Base-by-base conservation (phyloP, 495 filamentous ascomycete species). In the Neurospora africana region DNA sequence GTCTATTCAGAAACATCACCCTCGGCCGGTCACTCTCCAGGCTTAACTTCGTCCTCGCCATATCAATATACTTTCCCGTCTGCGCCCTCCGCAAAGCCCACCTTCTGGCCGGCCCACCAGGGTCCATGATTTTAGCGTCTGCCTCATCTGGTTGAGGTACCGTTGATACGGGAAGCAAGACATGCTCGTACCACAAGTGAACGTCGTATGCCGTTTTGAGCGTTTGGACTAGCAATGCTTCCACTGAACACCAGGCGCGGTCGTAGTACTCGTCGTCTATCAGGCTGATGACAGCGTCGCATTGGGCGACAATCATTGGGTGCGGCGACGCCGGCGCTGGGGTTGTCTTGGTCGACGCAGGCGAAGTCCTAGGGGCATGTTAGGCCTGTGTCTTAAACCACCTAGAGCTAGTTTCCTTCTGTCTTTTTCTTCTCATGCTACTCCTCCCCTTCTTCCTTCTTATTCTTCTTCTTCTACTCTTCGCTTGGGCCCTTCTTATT, bases 181-280 rank as follows among this genome's bases (percentile, higher is more conserved):
- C 47, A 21, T 79, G 75, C 68, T 79, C 72, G 27, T 75, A 77
- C 77, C 76, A 79, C 7, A 68, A 17, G 70, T 77, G 76, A 4
- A 75, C 11, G 3, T 21, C 23, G n/a, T 71, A 68, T 4, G 53
- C 58, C 4, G 27, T 40, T 65, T 65, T 70, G 13, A 77, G 58
- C 7, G 33, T 67, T n/a, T 70, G 41, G 8, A 75, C 53, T 43
- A 79, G 68, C 70, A 74, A 38, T 13, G 23, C 73, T 65, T 79
- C 77, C 30, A 79, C 76, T 7, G 74, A 77, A 44, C 77, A 79
- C 77, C 77, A 79, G 3, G 77, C 77, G 0, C 77, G 69, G 4
- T 68, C 65, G 43, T 71, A 74, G 72, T 79, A 79, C 0, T 17
- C n/a, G 41, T 73, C 70, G 33, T 74, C 76, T 8, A 68, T 40